Evolutionary conservation across 1,284 basidiomycete species (phyloP), one percentile per base, ranked within the genome.

Genomic region (Papiliotrema fonsecae): DNA sequence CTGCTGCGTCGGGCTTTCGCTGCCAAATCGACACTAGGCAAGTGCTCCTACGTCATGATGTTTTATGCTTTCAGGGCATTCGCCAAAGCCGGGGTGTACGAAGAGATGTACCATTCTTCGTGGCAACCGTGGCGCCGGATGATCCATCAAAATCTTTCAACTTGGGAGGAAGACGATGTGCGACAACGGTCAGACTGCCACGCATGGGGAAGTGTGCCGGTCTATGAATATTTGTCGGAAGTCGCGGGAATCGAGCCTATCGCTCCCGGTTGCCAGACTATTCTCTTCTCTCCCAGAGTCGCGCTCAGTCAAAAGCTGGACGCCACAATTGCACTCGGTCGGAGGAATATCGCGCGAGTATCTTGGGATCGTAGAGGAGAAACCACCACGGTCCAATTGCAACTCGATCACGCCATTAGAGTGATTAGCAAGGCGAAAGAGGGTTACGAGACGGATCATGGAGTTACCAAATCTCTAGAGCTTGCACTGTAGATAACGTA

Each of bases 151-250:
- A 54, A 58, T 18, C 27, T 63, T 39, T 49, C 58, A 4, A 65
- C 63, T 6, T 63, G 59, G 59, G 60, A 60, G 34, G 63, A 65
- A 36, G 63, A 65, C 37, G 56, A 61, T 43, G 58, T 65, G 14
- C 47, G 58, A 18, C 54, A 60, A 32, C 48, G 63, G 38, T 58
- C 56, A 14, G 63, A 65, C 42, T 63, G 63, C 42, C 63, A 65
- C 39, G 59, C 59, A 6, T 65, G 63, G 63, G 56, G 59, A 6
- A 45, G 42, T 18, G 57, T 62, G 3, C 54, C 59, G 16, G 37
- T 62, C 14, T 65, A 59, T 50, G 63, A 65, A 43, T 60, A 48
- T 36, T 49, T 47, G n/a, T 50, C 54, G 3, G 61, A 65, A 42
- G 49, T 63, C 2, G 60, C 63, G 0, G 63, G 61, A 9, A 14